Conservation (phyloP, 306 rosid species). For the Trifolium repens region DNA sequence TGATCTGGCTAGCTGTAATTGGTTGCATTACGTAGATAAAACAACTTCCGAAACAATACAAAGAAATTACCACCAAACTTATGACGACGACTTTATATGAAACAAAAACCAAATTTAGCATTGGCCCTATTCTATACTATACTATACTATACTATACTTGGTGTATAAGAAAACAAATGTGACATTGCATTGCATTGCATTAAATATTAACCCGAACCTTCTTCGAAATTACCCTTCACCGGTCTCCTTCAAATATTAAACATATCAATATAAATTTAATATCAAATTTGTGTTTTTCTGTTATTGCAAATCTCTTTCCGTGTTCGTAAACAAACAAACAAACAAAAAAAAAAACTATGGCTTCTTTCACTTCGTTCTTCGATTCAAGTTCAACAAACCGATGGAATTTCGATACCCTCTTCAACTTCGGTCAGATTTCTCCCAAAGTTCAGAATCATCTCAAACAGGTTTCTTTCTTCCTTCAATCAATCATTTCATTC, state of each 20-base stretch:
- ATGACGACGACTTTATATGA: too few species aligned
- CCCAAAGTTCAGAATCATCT: conserved; percentile 82
- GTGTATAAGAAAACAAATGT: too few species aligned
- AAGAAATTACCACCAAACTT: too few species aligned
- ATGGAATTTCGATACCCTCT: conserved; percentile 81
- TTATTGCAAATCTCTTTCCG: neutral
- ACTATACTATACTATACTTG: too few species aligned
- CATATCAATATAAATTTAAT: too few species aligned
- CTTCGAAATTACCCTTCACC: conserved; percentile 5
- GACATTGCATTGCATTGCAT: too few species aligned
- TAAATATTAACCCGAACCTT: conserved; percentile 12
- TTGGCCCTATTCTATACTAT: too few species aligned
- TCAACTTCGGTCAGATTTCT: conserved; percentile 79
- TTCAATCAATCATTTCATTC: neutral
- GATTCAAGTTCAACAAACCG: conserved; percentile 50
- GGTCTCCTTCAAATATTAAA: neutral
- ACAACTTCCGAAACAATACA: neutral
- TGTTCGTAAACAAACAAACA: neutral
- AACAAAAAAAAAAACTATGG: conserved; percentile 52
- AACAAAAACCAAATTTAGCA: too few species aligned
- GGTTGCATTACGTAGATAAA: conserved; percentile 35
- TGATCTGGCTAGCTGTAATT: conserved; percentile 42
- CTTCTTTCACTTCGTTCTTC: conserved; percentile 69
- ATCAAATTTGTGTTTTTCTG: conserved; percentile 4
- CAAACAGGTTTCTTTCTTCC: conserved; percentile 43